phyloP scores from a whole-genome alignment of 805 yeast species.

The Candida nitratophila region DNA sequence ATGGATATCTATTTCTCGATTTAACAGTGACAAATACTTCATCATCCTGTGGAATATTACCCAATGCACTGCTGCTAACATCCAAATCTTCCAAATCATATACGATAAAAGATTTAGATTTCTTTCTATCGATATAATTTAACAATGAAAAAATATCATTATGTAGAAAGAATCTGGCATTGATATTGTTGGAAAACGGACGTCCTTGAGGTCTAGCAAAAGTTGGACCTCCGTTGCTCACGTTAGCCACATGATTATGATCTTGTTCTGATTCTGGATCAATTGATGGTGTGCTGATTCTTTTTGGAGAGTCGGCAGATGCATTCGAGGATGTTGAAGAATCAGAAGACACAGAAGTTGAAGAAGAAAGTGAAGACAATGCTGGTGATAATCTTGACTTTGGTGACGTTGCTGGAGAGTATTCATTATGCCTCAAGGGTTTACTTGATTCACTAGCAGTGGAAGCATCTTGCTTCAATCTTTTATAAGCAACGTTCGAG shows the following conservation, averaged over 20 bases:
- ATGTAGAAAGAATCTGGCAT: slow-evolving; percentile 24
- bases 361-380: neutral
- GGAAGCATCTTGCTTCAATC: slow-evolving; percentile 8
- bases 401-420: neutral
- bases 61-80: neutral
- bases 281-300: too few relatives aligned
- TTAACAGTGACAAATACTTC: neutral
- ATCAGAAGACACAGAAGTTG: neutral
- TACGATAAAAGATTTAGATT: slow-evolving; percentile 10
- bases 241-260: too few relatives aligned
- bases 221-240: neutral
- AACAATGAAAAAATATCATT: slow-evolving; percentile 15
- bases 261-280: too few relatives aligned
- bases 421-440: too few relatives aligned
- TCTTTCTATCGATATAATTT: slow-evolving; percentile 18
- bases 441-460: too few relatives aligned
- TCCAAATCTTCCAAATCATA: slow-evolving; percentile 10
- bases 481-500: slow-evolving; percentile 18
- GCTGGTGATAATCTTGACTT: neutral
- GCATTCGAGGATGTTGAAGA: neutral
- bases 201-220: slow-evolving; percentile 26
- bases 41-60: slow-evolving; percentile 4
- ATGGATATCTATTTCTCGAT: too few relatives aligned
- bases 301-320: too few relatives aligned
- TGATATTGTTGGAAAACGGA: slow-evolving; percentile 23